Conservation (phyloP, 2,329 filamentous ascomycete genomes). For the Cercospora brassicicola region DNA sequence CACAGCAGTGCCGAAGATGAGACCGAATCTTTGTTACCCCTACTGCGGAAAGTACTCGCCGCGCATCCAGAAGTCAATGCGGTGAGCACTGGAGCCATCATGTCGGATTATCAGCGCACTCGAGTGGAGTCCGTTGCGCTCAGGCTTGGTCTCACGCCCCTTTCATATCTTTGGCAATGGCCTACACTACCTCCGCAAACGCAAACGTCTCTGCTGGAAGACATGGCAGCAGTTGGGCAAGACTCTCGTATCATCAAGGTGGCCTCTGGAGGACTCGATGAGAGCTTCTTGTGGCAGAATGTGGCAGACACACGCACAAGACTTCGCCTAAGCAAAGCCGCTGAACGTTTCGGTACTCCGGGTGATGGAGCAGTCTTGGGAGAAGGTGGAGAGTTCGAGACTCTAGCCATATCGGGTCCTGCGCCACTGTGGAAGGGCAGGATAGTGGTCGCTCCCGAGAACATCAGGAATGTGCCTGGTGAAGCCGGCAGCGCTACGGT, state of each 20-base stretch:
- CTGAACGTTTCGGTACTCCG: slow-evolving; percentile 66
- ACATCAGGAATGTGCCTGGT: slow-evolving; percentile 59
- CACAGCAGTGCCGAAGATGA: slow-evolving; percentile 61
- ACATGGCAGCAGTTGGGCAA: slow-evolving; percentile 76
- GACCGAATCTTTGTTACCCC: slow-evolving; percentile 79
- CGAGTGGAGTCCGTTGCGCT: slow-evolving; percentile 88
- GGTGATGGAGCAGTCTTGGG: slow-evolving; percentile 73
- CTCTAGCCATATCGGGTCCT: slow-evolving; percentile 81
- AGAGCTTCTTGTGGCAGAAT: slow-evolving; percentile 75
- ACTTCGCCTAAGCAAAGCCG: slow-evolving; percentile 53
- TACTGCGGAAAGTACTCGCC: slow-evolving; percentile 66
- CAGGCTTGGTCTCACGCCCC: slow-evolving; percentile 76
- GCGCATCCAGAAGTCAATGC: slow-evolving; percentile 80
- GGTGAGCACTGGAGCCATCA: slow-evolving; percentile 83
- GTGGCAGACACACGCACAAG: slow-evolving; percentile 61
- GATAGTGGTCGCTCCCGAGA: slow-evolving; percentile 62
- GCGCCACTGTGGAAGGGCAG: slow-evolving; percentile 67
- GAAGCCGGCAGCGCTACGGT: slow-evolving; percentile 78
- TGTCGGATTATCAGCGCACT: slow-evolving; percentile 94
- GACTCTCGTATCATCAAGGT: slow-evolving; percentile 95
- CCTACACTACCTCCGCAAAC: slow-evolving; percentile 63
- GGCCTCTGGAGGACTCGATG: slow-evolving; percentile 83
- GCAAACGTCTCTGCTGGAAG: slow-evolving; percentile 62
- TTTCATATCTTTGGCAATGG: slow-evolving; percentile 93
- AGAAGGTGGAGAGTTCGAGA: slow-evolving; percentile 96